Percentiles rank a stretch among this genome's conserved stretches.
Conservation (phyloP, 257 asterid species). For the Solanum arcanum region DNA sequence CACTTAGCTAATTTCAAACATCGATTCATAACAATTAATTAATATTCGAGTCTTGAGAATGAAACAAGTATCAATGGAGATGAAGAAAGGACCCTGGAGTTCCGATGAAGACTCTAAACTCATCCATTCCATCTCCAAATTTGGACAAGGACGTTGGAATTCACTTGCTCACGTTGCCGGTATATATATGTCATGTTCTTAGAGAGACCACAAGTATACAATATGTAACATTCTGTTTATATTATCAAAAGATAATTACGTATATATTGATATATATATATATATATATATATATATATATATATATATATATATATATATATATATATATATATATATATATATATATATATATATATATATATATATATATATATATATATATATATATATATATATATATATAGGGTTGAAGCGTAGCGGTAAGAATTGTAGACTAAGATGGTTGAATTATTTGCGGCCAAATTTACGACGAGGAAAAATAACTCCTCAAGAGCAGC, state of each 20-base stretch:
- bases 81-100: constrained; percentile 18
- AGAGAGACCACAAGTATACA: not conserved
- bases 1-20: not conserved
- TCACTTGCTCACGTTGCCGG: constrained; percentile 12
- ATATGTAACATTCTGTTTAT: not conserved
- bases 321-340: not conserved
- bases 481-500: constrained; percentile 14
- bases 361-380: not conserved
- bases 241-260: not conserved
- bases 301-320: not conserved
- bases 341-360: not conserved
- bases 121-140: constrained; percentile 6
- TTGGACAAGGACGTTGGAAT: constrained; percentile 22
- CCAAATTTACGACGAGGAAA: constrained; percentile 14
- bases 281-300: no score
- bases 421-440: constrained; percentile 18
- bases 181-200: not conserved
- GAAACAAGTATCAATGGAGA: not conserved
- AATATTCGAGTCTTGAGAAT: not conserved
- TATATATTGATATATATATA: not conserved
- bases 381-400: not conserved
- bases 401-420: constrained; percentile 15
- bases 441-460: constrained; percentile 20
- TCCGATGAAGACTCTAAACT: constrained; percentile 20
- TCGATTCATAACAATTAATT: not conserved